A percentile compares a stretch with the other conserved stretches of the same genome.
These are phyloP conservation scores for Auricularia auricula-judae DNA, from an alignment of 768 basidiomycete species.

Conservation along the genomic window DNA sequence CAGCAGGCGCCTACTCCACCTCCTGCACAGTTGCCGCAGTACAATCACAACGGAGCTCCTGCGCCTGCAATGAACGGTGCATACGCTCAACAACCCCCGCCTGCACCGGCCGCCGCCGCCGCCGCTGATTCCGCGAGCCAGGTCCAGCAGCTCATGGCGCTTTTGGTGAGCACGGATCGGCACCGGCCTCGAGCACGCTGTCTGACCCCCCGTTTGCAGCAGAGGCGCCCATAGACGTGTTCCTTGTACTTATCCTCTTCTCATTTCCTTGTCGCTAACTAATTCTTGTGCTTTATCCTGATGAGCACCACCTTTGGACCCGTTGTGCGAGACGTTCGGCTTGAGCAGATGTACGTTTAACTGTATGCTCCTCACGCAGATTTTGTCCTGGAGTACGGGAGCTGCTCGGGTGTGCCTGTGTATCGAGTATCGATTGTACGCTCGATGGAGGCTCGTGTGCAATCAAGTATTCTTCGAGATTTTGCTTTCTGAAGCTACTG, in stretches of 20 bases:
- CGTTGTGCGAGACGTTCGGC: not conserved
- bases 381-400: not conserved
- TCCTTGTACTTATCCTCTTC: too few species aligned
- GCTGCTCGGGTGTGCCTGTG: not conserved
- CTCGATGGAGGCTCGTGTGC: too few species aligned
- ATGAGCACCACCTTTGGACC: too few species aligned
- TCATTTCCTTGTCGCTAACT: too few species aligned
- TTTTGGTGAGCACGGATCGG: constrained; percentile 36
- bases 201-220: not conserved
- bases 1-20: constrained; percentile 20
- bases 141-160: constrained; percentile 62
- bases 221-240: not conserved
- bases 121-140: constrained; percentile 29
- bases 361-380: not conserved
- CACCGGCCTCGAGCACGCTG: not conserved
- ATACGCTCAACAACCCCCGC: constrained; percentile 21
- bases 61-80: constrained; percentile 21
- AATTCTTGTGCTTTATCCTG: too few species aligned
- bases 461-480: too few species aligned
- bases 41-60: constrained; percentile 7
- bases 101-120: constrained; percentile 35
- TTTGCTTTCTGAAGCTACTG: too few species aligned
- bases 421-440: too few species aligned
- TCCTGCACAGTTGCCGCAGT: not conserved
- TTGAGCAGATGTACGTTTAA: not conserved